Evolutionary conservation across 2,329 filamentous ascomycete species (phyloP), one percentile per base, ranked within the genome.

Genomic region (Pyrenochaeta sp.): DNA sequence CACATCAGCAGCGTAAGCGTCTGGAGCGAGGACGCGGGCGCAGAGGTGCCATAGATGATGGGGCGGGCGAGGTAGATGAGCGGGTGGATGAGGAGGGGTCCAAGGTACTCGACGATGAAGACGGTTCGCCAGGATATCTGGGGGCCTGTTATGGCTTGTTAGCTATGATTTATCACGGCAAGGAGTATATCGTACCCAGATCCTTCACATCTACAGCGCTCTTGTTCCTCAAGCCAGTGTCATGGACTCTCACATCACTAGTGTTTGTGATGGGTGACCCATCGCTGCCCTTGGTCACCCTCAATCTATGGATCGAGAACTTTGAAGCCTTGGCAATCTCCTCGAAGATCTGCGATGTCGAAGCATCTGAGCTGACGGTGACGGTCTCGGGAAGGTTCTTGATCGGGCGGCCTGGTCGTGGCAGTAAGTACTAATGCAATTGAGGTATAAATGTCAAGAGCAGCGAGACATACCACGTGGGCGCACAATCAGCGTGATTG

Each of bases 91-190:
- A 97, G 78, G 68, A 98, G 85, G 5, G 95, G 95, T 3, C 95
- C 95, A 62, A 95, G 79, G 77, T 99, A 99, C 79, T 99, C 95
- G 80, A 97, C 88, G 59, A 97, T 80, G 82, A 94, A 99, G 75
- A 98, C 94, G 56, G 91, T 95, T 61, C 87, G 88, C 95, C 95
- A 99, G 58, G 87, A 87, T 50, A 97, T 89, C 77, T 99, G 95
- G 43, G 88, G 86, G 14, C 95, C 92, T 96, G 60, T 21, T 54
- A 31, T 36, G 15, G 10, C 7, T 20, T 40, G 54, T 62, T 37
- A 59, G 60, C 17, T 18, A 7, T 54, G 32, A 11, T 15, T 5
- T n/a, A 5, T 9, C 4, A 20, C 18, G 9, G 29, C 11, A 35
- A 23, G 46, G 17, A 41, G 39, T 20, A 31, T 45, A 37, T 17